Evolutionary conservation across 2,329 filamentous ascomycete genomes (phyloP).

Genomic region (Didymella sp.): DNA sequence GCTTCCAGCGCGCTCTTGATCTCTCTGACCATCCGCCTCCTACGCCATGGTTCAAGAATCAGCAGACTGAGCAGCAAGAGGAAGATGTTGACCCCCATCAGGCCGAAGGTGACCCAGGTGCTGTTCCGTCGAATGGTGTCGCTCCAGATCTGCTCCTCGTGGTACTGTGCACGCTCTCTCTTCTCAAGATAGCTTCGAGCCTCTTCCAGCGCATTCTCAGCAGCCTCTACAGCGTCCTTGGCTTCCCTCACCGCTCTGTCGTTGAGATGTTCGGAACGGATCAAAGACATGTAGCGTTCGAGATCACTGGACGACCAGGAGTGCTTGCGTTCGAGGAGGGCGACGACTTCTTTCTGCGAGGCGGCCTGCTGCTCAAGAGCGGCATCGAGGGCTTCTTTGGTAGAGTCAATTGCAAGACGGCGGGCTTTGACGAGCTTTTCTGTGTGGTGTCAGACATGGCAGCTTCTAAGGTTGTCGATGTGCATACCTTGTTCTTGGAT

Average conservation of each 20-base stretch:
- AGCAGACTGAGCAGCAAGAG: constrained; percentile 87
- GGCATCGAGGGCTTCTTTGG: constrained; percentile 79
- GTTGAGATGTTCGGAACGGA: constrained; percentile 90
- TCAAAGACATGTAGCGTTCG: constrained; percentile 91
- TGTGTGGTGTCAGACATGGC: constrained; percentile 24
- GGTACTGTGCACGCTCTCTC: constrained; percentile 87
- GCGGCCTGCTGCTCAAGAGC: constrained; percentile 83
- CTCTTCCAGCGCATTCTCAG: constrained; percentile 82
- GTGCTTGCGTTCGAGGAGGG: constrained; percentile 90
- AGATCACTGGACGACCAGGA: constrained; percentile 86
- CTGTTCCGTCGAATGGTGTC: constrained; percentile 95
- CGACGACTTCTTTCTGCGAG: constrained; percentile 94
- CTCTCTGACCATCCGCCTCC: constrained; percentile 79
- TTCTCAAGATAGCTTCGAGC: constrained; percentile 77
- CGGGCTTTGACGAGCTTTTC: constrained; percentile 65
- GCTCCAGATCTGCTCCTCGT: constrained; percentile 99
- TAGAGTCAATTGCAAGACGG: constrained; percentile 69
- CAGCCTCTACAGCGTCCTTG: constrained; percentile 73
- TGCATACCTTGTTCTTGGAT: constrained; percentile 70
- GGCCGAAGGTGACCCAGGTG: constrained; percentile 97
- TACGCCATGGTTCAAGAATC: constrained; percentile 90
- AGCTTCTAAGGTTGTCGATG: neutral
- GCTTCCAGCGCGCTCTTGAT: constrained; percentile 56
- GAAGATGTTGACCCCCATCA: constrained; percentile 96
- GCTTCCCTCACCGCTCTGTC: constrained; percentile 81